Base-by-base conservation (phyloP, 2,329 filamentous ascomycete genomes). In the Alternaria metachromatica region DNA sequence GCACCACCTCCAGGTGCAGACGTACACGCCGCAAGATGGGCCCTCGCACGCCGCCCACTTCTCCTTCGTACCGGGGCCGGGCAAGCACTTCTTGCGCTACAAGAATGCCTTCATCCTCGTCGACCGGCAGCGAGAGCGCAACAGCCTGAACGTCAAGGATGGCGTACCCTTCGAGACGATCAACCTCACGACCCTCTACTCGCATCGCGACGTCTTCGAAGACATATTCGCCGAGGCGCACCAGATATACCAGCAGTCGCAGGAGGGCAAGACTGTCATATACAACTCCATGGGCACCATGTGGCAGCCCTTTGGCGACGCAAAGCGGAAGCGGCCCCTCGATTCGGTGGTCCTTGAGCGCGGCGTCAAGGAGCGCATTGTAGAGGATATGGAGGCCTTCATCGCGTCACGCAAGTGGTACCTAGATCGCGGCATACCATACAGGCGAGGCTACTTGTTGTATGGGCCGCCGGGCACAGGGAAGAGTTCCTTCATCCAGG, bases 401-500 rank as follows among this genome's bases (percentile, higher is more conserved):
- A 84, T 97, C 56, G 83, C 84, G 2, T 90, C 92, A 41, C 88
- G 92, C 62, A 88, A 91, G 68, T 97, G 95, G 94, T 97, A 97
- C 76, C 88, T 94, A 54, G 93, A 97, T 73, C 90, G 95, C n/a
- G 95, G 94, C 3, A 97, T 97, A 67, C 95, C 95, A 0, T 97
- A 97, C 75, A 88, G 94, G 18, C 86, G 94, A 60, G 95, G 94
- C 1, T 97, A 97, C 76, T 85, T 97, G 8, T 86, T 97, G 0
- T 93, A 96, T 73, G 94, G 94, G 0, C 94, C 94, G 5, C 94
- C 94, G 0, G 94, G 94, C 0, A 97, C 92, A 45, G 96, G 93
- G 37, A 98, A 97, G 83, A 97, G 92, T 64, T 97, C 93, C 0
- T 98, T 99, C 72, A 97, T 99, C 66, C 94, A 97, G 80, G 94